Conservation (phyloP, 2,329 filamentous ascomycete genomes). For the Microsporum canis region DNA sequence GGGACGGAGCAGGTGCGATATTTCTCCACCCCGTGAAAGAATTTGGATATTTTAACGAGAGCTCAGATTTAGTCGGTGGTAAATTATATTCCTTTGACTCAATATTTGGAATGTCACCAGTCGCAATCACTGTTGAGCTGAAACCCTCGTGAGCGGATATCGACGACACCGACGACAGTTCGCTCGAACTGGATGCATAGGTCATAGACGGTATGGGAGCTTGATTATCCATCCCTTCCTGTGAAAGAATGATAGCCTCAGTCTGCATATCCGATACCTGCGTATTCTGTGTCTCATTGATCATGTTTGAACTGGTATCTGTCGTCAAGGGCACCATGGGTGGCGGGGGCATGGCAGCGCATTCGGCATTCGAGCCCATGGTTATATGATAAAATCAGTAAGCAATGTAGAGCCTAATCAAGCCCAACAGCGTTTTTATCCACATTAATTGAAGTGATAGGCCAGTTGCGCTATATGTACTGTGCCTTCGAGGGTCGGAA, state of each 20-base stretch:
- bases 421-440: background rate
- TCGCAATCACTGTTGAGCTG: background rate
- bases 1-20: conserved; percentile 5
- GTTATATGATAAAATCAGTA: background rate
- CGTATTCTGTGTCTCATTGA: background rate
- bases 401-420: background rate
- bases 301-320: background rate
- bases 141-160: background rate
- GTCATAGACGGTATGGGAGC: background rate
- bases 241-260: background rate
- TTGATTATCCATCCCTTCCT: background rate
- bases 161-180: conserved; percentile 8
- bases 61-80: background rate
- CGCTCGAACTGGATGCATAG: conserved; percentile 6
- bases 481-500: background rate
- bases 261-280: background rate
- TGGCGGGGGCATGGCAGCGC: conserved; percentile 1
- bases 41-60: background rate
- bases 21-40: background rate
- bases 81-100: background rate
- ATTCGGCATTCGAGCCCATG: background rate
- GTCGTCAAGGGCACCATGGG: background rate
- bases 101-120: background rate
- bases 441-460: background rate
- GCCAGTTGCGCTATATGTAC: background rate